These are phyloP conservation scores for Vicia faba DNA, from an alignment of 306 rosid species.

Conservation along the genomic window DNA sequence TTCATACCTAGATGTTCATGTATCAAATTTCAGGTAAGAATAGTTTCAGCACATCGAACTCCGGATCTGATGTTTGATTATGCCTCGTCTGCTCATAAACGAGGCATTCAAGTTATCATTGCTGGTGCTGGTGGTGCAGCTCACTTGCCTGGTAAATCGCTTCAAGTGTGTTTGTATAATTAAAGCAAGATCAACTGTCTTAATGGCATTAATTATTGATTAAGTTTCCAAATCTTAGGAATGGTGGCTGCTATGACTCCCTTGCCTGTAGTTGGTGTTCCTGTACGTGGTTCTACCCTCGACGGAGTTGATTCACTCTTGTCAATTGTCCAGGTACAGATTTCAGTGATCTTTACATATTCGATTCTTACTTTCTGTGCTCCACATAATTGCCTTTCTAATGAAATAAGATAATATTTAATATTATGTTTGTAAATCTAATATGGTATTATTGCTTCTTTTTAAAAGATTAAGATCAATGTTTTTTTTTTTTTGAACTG, in stretches of 20 bases:
- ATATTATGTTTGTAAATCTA: conserved; percentile 1
- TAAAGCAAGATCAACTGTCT: not conserved
- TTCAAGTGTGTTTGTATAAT: conserved; percentile 8
- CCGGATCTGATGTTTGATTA: conserved; percentile 77
- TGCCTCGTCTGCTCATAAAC: conserved; percentile 65
- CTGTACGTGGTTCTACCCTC: conserved; percentile 79
- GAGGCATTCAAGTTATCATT: conserved; percentile 83
- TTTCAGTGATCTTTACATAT: conserved; percentile 19
- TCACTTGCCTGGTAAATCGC: conserved; percentile 76
- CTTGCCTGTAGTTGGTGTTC: conserved; percentile 84
- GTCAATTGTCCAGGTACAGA: conserved; percentile 81
- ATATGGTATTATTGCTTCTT: not conserved
- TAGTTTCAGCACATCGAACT: conserved; percentile 92
- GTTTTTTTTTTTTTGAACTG: not conserved
- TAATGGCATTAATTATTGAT: conserved; percentile 27
- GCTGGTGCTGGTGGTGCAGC: conserved; percentile 98
- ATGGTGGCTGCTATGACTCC: conserved; percentile 92
- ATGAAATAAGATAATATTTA: not conserved
- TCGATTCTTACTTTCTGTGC: conserved; percentile 2
- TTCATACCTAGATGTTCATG: not conserved
- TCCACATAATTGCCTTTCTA: conserved; percentile 6
- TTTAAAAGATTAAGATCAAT: not conserved
- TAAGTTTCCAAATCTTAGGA: conserved; percentile 50
- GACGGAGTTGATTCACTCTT: conserved; percentile 87
- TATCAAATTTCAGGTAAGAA: conserved; percentile 60